Conservation (phyloP, 73 alveolate species). For the Symbiodinium pilosum region DNA sequence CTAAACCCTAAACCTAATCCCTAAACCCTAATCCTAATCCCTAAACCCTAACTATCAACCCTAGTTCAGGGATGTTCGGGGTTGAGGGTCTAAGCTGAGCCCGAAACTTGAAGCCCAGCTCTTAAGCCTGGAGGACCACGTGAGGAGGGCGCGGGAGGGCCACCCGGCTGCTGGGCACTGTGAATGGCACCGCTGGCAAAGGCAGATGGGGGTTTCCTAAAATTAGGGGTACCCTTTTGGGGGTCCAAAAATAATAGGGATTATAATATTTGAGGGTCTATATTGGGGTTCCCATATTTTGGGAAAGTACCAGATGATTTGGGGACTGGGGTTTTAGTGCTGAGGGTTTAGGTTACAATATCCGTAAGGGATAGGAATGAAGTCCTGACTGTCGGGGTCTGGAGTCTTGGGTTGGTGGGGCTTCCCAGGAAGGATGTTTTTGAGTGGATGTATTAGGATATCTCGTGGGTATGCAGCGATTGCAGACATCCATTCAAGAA, state of each 20-base stretch:
- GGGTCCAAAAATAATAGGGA: too few relatives aligned
- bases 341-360: neutral
- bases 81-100: too few relatives aligned
- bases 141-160: neutral
- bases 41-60: neutral
- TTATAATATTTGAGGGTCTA: too few relatives aligned
- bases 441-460: neutral
- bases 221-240: too few relatives aligned
- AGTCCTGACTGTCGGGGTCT: too few relatives aligned
- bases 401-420: neutral
- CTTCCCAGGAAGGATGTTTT: neutral
- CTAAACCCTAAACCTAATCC: neutral
- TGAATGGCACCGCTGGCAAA: constrained; percentile 84
- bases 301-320: neutral
- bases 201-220: neutral
- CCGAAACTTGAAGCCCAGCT: neutral
- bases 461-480: too few relatives aligned
- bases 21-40: neutral
- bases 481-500: too few relatives aligned
- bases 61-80: too few relatives aligned
- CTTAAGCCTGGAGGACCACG: neutral
- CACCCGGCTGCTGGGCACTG: neutral
- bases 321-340: neutral
- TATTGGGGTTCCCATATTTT: too few relatives aligned
- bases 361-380: neutral